A percentile compares a stretch with the other conserved stretches of the same genome.
Conservation (phyloP, 768 basidiomycete species). For the Pulveroboletus sp. region DNA sequence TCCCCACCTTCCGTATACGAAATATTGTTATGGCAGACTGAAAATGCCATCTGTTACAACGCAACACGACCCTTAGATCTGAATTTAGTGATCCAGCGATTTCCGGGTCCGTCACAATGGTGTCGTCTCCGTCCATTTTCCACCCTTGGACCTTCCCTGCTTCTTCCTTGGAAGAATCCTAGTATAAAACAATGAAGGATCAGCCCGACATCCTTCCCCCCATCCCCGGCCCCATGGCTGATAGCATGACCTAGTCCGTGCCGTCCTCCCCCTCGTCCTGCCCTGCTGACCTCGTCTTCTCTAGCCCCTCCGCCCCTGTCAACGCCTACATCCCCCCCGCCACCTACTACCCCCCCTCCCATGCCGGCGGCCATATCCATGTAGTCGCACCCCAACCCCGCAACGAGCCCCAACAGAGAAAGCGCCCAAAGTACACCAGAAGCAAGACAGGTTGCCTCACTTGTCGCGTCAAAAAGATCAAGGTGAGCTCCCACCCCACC, state of each 20-base stretch:
- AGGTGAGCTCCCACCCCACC: constrained; percentile 47
- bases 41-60: constrained; percentile 40
- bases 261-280: constrained; percentile 4
- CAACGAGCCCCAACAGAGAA: constrained; percentile 53
- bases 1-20: constrained; percentile 40
- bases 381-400: constrained; percentile 45
- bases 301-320: constrained; percentile 34
- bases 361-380: constrained; percentile 38
- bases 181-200: constrained; percentile 51
- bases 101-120: constrained; percentile 40
- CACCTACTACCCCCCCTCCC: constrained; percentile 35
- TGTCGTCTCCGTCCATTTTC: constrained; percentile 37
- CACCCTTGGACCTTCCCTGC: constrained; percentile 32
- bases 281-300: constrained; percentile 18
- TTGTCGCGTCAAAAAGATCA: constrained; percentile 92
- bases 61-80: constrained; percentile 72
- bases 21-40: constrained; percentile 37
- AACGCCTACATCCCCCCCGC: no score
- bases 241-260: constrained; percentile 54
- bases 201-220: constrained; percentile 35
- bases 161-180: constrained; percentile 23
- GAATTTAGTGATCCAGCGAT: constrained; percentile 56
- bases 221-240: constrained; percentile 43
- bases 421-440: constrained; percentile 89
- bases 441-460: constrained; percentile 94